Evolutionary conservation across 2,329 filamentous ascomycete genomes (phyloP), one percentile per base, ranked within the genome.

Genomic region (Botrytis byssoidea): DNA sequence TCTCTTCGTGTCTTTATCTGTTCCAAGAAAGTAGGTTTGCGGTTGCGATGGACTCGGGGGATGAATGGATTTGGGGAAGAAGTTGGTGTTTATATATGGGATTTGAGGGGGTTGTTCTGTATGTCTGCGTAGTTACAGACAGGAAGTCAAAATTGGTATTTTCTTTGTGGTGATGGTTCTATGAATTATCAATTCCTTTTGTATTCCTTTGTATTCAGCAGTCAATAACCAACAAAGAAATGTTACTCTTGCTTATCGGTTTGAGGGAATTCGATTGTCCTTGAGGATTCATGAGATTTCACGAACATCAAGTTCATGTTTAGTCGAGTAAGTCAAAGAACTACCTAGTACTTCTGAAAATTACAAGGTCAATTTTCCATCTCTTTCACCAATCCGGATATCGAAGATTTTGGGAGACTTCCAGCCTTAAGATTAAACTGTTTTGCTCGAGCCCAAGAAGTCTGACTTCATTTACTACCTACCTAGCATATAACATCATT

Each of bases 41-140:
- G 55, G 69, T 70, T 70, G 40, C 37, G 67, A 20, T 70, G 60
- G 51, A 70, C 37, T 60, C 51, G 67, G 55, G 32, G 40, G 6
- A 6, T 29, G 32, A 18, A 29, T 20, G 5, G 6, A 35, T 40
- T 9, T 25, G 18, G 46, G 60, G 22, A 9, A 7, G n/a, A 57
- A 18, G 37, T 57, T 29, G n/a, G 3, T 18, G 51, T 57, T 57
- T 32, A 57, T 57, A 32, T 57, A 37, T 29, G 40, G 32, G 25
- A n/a, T 8, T 4, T n/a, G 32, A 6, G 14, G 25, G 65, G 35
- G 22, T 70, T 70, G 37, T 70, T 60, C 37, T 32, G 18, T 10
- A 20, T n/a, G 7, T 70, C 16, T 5, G 51, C 14, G 29, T 57
- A 2, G 4, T 40, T 1, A n/a, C 20, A 40, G 8, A 22, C n/a